Conservation (phyloP, 2,329 filamentous ascomycete genomes). For the Didymosphaeria variabile region DNA sequence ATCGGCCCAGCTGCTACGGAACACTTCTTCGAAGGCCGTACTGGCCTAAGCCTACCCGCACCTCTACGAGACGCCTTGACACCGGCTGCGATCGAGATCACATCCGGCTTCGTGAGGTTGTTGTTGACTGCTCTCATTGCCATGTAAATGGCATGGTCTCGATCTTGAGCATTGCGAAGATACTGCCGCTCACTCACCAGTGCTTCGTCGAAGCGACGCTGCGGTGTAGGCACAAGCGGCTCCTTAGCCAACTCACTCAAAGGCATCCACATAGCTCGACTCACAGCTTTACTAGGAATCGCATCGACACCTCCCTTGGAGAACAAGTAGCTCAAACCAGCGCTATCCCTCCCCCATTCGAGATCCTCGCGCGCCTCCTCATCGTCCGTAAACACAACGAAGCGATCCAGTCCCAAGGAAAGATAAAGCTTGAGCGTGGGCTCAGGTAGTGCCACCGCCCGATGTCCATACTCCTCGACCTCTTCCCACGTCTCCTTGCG, state of each 20-base stretch:
- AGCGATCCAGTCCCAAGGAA: constrained; percentile 24
- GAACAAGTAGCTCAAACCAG: not conserved
- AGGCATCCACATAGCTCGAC: constrained; percentile 3
- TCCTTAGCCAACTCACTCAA: not conserved
- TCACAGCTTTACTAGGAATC: not conserved
- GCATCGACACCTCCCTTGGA: not conserved
- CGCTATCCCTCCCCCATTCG: constrained; percentile 16
- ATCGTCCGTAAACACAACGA: constrained; percentile 29
- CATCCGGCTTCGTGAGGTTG: not conserved
- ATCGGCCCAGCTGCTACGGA: constrained; percentile 1
- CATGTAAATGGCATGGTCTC: not conserved
- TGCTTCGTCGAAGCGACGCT: not conserved
- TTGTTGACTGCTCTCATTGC: not conserved
- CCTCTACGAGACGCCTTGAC: not conserved
- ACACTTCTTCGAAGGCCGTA: not conserved
- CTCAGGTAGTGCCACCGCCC: constrained; percentile 30
- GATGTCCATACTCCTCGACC: constrained; percentile 32
- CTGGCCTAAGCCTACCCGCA: not conserved
- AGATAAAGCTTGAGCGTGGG: constrained; percentile 36
- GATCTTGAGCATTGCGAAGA: not conserved
- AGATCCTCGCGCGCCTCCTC: constrained; percentile 26
- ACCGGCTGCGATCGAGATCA: not conserved
- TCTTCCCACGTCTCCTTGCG: constrained; percentile 42
- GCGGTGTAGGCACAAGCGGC: not conserved
- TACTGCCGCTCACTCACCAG: not conserved